Evolutionary conservation across 495 filamentous ascomycete genomes (phyloP).

Genomic region (Elaphomyces granulatus): DNA sequence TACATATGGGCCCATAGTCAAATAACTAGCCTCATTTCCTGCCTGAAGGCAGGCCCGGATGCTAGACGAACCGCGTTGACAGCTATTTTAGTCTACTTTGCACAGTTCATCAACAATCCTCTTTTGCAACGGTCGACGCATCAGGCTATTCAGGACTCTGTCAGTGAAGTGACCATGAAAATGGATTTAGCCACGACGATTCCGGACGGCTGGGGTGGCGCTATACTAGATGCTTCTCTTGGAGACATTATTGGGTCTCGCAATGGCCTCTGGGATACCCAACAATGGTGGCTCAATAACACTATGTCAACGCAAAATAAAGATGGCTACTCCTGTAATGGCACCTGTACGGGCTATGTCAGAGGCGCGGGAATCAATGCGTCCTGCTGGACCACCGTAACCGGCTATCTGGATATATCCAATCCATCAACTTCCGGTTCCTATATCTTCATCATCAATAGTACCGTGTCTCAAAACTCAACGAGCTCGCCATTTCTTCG

Average conservation of each 20-base stretch:
- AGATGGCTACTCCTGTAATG: neutral
- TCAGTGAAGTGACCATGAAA: neutral
- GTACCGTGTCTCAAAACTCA: neutral
- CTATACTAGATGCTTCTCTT: neutral
- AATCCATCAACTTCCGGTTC: neutral
- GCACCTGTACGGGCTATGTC: neutral
- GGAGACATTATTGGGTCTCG: neutral
- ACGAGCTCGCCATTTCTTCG: neutral
- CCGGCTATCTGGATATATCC: neutral
- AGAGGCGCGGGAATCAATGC: neutral
- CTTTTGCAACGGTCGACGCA: neutral
- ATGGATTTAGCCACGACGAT: neutral
- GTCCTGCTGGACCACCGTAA: neutral
- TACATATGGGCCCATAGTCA: neutral
- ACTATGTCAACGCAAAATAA: constrained; percentile 1
- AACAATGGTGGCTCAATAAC: neutral
- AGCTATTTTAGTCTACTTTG: neutral
- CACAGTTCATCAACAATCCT: neutral
- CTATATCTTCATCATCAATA: neutral
- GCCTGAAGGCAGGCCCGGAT: neutral
- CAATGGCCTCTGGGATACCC: neutral
- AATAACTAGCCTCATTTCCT: neutral
- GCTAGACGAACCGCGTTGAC: neutral
- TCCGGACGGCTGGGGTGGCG: neutral
- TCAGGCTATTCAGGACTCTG: neutral